Evolutionary conservation across 2,329 filamentous ascomycete genomes (phyloP), one percentile per base, ranked within the genome.

Genomic region (Aspergillus neotritici): DNA sequence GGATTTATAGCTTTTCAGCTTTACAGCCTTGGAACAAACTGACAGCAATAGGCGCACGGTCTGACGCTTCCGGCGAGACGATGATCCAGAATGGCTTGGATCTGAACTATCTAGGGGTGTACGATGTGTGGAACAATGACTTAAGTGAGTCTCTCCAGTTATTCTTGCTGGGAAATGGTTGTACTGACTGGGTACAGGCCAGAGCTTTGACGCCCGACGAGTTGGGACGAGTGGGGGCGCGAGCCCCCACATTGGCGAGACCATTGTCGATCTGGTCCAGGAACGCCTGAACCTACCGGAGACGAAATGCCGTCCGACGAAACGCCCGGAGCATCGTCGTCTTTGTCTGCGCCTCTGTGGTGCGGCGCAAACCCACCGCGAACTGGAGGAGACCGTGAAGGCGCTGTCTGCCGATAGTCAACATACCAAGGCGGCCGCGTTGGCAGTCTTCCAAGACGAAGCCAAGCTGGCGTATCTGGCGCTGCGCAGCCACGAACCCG

Each of bases 371-470:
- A 72, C 76, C 2, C 63, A 70, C 30, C 65, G 73, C 16, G 63
- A 75, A 60, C 48, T 77, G 63, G 51, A 77, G 67, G 54, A 69
- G 54, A 47, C 68, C 53, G 63, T 82, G 57, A 64, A 75, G 45
- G 63, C 69, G 3, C 65, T 83, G 9, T 71, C 80, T 9, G 63
- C 72, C 5, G 63, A 74, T 37, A 73, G 73, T 12, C 68, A 80
- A 34, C 72, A 79, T 49, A 81, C 81, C 38, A 81, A 82, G 63
- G 80, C 80, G 12, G 78, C 82, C 39, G 78, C 79, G 2, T 62
- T 82, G 33, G 79, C 80, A 3, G 69, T 82, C 4, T 78, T 83
- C 50, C 76, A 82, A 46, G 74, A 76, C 39, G 71, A 80, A 54
- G 73, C 75, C 25, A 76, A 80, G 44, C 63, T 82, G 5, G 80